These are phyloP conservation scores for Sugiyamaella chiloensis DNA, from an alignment of 805 yeast species.

Conservation along the genomic window DNA sequence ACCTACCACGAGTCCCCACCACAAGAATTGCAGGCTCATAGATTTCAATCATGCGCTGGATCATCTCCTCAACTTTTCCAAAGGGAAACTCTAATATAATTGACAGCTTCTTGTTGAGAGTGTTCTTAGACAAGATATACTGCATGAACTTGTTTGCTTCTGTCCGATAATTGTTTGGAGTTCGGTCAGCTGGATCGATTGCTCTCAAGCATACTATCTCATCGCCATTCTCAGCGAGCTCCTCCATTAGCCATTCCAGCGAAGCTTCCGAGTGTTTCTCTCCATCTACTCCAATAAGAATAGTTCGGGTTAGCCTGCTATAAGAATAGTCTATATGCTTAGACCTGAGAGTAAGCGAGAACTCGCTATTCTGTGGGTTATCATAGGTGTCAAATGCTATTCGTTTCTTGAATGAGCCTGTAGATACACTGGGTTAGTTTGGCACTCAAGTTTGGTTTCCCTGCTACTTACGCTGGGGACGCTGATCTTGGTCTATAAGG, in stretches of 20 bases:
- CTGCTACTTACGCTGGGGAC: background rate
- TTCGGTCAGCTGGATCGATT: slow-evolving; percentile 30
- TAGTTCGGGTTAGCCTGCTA: slow-evolving; percentile 40
- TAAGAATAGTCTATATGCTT: slow-evolving; percentile 39
- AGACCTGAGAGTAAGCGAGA: slow-evolving; percentile 39
- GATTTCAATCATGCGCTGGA: slow-evolving; percentile 41
- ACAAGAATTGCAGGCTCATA: slow-evolving; percentile 46
- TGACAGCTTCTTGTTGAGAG: slow-evolving; percentile 38
- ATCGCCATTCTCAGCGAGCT: slow-evolving; percentile 45
- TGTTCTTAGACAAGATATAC: slow-evolving; percentile 35
- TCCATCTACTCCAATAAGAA: slow-evolving; percentile 44
- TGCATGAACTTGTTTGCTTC: slow-evolving; percentile 37
- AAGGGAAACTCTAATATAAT: slow-evolving; percentile 43
- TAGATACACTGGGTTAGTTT: slow-evolving; percentile 1
- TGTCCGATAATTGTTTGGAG: background rate
- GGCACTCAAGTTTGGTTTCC: too few species aligned
- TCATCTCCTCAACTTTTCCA: slow-evolving; percentile 43
- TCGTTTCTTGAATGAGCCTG: slow-evolving; percentile 19
- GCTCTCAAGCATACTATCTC: slow-evolving; percentile 46
- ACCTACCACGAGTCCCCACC: slow-evolving; percentile 45
- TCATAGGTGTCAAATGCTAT: slow-evolving; percentile 44
- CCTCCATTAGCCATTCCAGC: slow-evolving; percentile 44
- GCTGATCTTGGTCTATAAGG: background rate
- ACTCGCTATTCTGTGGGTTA: slow-evolving; percentile 34
- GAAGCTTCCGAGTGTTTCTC: slow-evolving; percentile 43